These are phyloP conservation scores for Tulasnella sp. DNA, from an alignment of 768 basidiomycete species.

Conservation along the genomic window DNA sequence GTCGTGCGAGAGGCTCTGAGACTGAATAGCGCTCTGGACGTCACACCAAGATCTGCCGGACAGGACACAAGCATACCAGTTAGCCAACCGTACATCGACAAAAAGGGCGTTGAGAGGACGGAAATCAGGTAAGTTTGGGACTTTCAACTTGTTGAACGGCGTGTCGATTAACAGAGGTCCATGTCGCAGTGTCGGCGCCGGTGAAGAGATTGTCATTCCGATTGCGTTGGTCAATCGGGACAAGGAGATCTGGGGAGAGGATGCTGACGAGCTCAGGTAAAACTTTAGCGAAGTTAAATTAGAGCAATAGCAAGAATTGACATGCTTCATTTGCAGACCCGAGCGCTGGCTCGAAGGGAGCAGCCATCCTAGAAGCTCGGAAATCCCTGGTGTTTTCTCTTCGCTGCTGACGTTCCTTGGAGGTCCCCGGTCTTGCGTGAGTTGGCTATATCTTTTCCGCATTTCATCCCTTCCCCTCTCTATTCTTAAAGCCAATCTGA, in stretches of 20 bases:
- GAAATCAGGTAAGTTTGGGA: background rate
- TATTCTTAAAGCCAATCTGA: background rate
- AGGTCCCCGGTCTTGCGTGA: slow-evolving; percentile 45
- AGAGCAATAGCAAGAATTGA: background rate
- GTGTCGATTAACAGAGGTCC: background rate
- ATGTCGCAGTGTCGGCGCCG: slow-evolving; percentile 19
- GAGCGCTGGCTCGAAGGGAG: slow-evolving; percentile 43
- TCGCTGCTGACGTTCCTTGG: slow-evolving; percentile 51
- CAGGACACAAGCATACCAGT: slow-evolving; percentile 11
- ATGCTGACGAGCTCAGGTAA: slow-evolving; percentile 50
- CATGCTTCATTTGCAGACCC: slow-evolving; percentile 32
- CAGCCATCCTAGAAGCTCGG: slow-evolving; percentile 32
- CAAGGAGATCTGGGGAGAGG: slow-evolving; percentile 48
- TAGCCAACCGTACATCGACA: slow-evolving; percentile 2
- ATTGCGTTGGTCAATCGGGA: slow-evolving; percentile 42
- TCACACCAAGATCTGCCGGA: background rate
- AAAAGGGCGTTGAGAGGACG: background rate
- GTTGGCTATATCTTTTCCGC: slow-evolving; percentile 29
- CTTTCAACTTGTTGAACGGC: background rate
- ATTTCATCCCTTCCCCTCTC: background rate
- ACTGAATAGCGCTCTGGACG: background rate
- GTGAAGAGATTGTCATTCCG: slow-evolving; percentile 35
- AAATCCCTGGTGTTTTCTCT: slow-evolving; percentile 50
- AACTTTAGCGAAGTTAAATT: background rate
- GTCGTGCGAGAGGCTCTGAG: slow-evolving; percentile 19